phyloP scores from a whole-genome alignment of 257 asterid genomes.

The Asclepias syriaca region DNA sequence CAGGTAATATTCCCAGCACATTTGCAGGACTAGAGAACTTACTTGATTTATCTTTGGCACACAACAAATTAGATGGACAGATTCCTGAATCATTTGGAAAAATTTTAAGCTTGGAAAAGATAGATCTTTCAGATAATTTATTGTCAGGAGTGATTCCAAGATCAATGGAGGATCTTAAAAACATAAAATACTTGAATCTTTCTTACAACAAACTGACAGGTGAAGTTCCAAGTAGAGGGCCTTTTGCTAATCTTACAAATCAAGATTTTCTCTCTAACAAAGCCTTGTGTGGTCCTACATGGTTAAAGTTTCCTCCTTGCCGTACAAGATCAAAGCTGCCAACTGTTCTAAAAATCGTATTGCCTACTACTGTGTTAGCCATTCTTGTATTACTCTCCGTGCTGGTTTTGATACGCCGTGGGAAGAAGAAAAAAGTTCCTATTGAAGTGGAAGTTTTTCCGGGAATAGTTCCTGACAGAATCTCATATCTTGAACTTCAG shows the following conservation, averaged over 20 bases:
- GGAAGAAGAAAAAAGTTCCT: constrained; percentile 29
- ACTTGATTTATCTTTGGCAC: not conserved
- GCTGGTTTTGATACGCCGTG: not conserved
- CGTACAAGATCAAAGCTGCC: constrained; percentile 1
- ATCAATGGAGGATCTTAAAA: not conserved
- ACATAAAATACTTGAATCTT: not conserved
- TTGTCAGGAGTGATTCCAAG: not conserved
- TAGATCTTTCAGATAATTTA: not conserved
- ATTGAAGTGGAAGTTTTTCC: not conserved
- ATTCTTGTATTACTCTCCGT: not conserved
- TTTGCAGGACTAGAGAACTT: not conserved
- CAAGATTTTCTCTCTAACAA: not conserved
- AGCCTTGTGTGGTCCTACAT: not conserved
- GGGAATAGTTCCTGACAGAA: not conserved
- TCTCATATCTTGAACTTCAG: constrained; percentile 1
- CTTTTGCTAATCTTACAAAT: not conserved
- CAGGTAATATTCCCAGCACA: constrained; percentile 1
- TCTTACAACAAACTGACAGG: not conserved
- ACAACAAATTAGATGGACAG: not conserved
- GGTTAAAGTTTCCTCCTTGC: constrained; percentile 16
- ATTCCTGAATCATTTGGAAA: not conserved
- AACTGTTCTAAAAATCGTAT: not conserved
- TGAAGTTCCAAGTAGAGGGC: not conserved
- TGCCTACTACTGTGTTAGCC: not conserved
- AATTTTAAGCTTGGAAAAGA: not conserved